These are phyloP conservation scores for Triadica sebifera DNA, from an alignment of 345 rosid genomes.

Conservation along the genomic window DNA sequence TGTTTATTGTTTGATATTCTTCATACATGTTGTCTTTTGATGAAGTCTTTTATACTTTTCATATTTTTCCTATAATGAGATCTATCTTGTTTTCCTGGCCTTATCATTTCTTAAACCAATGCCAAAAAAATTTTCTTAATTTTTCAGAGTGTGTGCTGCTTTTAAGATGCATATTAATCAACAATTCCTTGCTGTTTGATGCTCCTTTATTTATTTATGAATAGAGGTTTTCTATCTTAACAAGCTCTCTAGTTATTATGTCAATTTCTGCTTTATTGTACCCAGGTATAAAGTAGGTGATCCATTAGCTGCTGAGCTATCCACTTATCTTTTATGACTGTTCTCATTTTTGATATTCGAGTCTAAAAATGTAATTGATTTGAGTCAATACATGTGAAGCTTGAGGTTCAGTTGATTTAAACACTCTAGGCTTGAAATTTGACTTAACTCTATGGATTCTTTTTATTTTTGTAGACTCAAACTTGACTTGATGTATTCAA, in stretches of 20 bases:
- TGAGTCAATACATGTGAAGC: too few relatives aligned
- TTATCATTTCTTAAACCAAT: constrained; percentile 5
- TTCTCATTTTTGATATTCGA: not conserved
- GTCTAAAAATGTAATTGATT: too few relatives aligned
- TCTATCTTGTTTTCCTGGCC: not conserved
- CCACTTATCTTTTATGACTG: not conserved
- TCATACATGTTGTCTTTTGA: not conserved
- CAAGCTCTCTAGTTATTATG: not conserved
- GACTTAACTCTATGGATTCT: not conserved
- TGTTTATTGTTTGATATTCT: not conserved
- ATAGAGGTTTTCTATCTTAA: not conserved
- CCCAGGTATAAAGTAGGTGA: not conserved
- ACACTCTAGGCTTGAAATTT: too few relatives aligned
- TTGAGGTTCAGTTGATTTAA: too few relatives aligned
- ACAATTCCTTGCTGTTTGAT: not conserved
- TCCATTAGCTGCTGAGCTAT: not conserved
- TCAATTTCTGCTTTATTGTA: not conserved
- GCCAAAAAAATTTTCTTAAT: not conserved
- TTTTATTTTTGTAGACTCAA: not conserved
- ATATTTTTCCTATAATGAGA: not conserved
- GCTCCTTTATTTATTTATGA: not conserved
- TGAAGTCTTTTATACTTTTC: not conserved
- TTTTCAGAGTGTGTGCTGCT: not conserved
- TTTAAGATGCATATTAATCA: not conserved
- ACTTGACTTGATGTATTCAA: not conserved